Evolutionary conservation across 2,329 filamentous ascomycete genomes (phyloP), one percentile per base, ranked within the genome.

Genomic region (Dactylonectria estremocensis): DNA sequence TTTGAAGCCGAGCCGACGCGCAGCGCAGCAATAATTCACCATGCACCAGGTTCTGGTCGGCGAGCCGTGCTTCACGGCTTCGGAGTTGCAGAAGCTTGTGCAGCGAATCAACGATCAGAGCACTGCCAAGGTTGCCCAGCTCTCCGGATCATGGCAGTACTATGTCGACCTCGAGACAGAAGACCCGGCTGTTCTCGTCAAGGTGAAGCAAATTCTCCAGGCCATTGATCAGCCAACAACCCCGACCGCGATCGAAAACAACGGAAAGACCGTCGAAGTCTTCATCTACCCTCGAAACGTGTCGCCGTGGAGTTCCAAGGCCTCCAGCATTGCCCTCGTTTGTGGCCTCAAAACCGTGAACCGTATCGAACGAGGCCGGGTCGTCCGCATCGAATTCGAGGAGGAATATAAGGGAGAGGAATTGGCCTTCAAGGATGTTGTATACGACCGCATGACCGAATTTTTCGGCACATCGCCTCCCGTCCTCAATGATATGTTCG

Each of bases 361-460:
- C 78, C 91, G 95, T 65, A 93, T 98, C 73, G 96, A 99, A 83
- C 90, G 95, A 74, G 96, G 95, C 59, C 90, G 96, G 75, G 88
- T 92, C 74, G 87, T 98, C 69, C 91, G 91, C 74, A 87, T 92
- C 75, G 86, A 84, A 71, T 90, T 91, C 79, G 88, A 89, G 55
- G 83, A 83, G 52, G 61, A 74, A 48, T 74, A 76, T 66, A 82
- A 83, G 50, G 81, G 80, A 55, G 81, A 86, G 69, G 83, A 90
- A 72, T 84, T 76, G 37, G 20, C 85, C 45, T 88, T 91, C 77
- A 87, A 89, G 66, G 92, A 98, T 81, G 80, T 91, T 52, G 85
- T 98, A 55, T 90, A 97, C 82, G 96, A 99, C 83, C 92, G 95
- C 65, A 99, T 99, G 96, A 99, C 96, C 20, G 95, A 98, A 84